A percentile compares a stretch with the other conserved stretches of the same genome.
phyloP scores from a whole-genome alignment of 495 filamentous ascomycete species.

The Annulohypoxylon bovei region DNA sequence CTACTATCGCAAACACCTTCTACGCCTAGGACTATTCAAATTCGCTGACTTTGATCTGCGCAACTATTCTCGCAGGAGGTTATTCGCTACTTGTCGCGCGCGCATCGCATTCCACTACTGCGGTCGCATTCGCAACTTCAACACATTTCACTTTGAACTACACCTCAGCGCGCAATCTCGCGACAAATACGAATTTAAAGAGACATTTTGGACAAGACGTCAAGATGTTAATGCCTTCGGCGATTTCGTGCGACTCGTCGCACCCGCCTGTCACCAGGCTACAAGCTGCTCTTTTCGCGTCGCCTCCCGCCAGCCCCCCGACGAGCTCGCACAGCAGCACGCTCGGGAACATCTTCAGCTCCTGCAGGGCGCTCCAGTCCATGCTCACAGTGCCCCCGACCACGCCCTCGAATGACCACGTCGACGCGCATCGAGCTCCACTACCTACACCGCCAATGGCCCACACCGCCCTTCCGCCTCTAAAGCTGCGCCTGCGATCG shows the following conservation, averaged over 20 bases:
- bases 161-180: constrained; percentile 11
- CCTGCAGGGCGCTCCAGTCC: constrained; percentile 77
- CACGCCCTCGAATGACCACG: constrained; percentile 59
- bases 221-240: constrained; percentile 76
- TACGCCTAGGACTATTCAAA: background rate
- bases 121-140: constrained; percentile 32
- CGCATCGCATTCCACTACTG: constrained; percentile 29
- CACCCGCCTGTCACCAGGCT: constrained; percentile 58
- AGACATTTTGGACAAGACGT: background rate
- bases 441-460: constrained; percentile 63
- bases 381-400: constrained; percentile 60
- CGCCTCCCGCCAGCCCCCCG: constrained; percentile 70
- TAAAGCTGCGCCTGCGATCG: constrained; percentile 60
- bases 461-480: constrained; percentile 56
- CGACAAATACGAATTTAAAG: background rate
- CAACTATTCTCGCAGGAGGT: constrained; percentile 1
- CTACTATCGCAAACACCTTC: constrained; percentile 7
- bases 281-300: constrained; percentile 68
- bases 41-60: background rate
- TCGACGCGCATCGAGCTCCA: constrained; percentile 55
- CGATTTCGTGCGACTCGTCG: constrained; percentile 73
- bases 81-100: background rate
- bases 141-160: constrained; percentile 6
- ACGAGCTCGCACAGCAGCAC: constrained; percentile 63
- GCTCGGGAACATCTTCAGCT: constrained; percentile 68